phyloP scores from a whole-genome alignment of 495 filamentous ascomycete species.

The Podospora australis region DNA sequence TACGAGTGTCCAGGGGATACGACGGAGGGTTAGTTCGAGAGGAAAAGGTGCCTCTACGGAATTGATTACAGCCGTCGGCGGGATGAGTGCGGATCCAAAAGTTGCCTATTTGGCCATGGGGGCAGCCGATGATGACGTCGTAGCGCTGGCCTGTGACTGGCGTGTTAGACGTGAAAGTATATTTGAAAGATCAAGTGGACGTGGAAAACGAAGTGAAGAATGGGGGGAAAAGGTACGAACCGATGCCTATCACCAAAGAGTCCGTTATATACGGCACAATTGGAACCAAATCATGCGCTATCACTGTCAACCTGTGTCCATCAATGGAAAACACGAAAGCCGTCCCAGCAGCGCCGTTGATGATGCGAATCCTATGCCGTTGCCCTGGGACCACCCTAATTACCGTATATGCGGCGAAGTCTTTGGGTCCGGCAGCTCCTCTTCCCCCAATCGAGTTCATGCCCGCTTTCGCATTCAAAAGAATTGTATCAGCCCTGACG shows the following conservation, averaged over 20 bases:
- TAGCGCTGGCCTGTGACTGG: constrained; percentile 53
- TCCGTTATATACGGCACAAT: constrained; percentile 39
- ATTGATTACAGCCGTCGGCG: constrained; percentile 49
- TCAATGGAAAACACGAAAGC: constrained; percentile 46
- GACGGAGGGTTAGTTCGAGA: constrained; percentile 17
- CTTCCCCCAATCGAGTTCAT: constrained; percentile 14
- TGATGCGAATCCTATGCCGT: constrained; percentile 48
- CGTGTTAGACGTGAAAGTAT: too few relatives aligned
- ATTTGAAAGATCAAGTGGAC: not conserved
- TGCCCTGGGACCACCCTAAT: constrained; percentile 34
- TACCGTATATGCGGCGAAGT: constrained; percentile 24
- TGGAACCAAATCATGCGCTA: constrained; percentile 48
- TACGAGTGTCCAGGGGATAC: constrained; percentile 11
- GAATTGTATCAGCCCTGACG: constrained; percentile 19
- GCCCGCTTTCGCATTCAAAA: constrained; percentile 28
- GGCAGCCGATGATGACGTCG: constrained; percentile 59
- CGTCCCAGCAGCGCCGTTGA: constrained; percentile 50
- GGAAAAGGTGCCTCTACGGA: constrained; percentile 20
- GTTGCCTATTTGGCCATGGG: constrained; percentile 35
- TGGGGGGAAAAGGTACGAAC: not conserved
- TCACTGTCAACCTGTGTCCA: constrained; percentile 48
- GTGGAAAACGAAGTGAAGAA: not conserved
- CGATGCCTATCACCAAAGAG: constrained; percentile 52
- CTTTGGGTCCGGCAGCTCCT: constrained; percentile 25
- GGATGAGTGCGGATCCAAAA: not conserved